These are phyloP conservation scores for Protea cynaroides DNA, from an alignment of 164 flowering plant species.

Conservation along the genomic window DNA sequence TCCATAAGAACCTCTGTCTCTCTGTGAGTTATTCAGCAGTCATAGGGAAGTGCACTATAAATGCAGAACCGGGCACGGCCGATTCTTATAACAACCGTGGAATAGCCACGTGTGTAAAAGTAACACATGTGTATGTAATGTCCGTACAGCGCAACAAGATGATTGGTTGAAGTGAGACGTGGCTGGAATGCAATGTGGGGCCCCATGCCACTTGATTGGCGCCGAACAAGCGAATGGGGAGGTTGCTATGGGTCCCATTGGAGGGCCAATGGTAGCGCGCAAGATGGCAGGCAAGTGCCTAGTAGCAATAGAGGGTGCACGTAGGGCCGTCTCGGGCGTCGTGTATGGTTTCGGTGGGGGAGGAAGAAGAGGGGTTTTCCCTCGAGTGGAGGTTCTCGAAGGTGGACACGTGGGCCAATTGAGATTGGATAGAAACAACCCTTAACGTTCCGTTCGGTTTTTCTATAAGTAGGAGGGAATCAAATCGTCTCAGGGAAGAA, in stretches of 20 bases:
- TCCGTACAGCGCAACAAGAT: slow-evolving; percentile 19
- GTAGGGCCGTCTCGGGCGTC: too few species aligned
- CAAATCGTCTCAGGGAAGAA: too few species aligned
- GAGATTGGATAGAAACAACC: slow-evolving; percentile 8
- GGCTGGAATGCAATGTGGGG: slow-evolving; percentile 15
- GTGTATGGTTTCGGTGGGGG: too few species aligned
- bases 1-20: not conserved
- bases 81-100: slow-evolving; percentile 13
- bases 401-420: slow-evolving; percentile 28
- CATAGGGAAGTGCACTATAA: too few species aligned
- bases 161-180: slow-evolving; percentile 41
- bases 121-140: slow-evolving; percentile 22
- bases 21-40: too few species aligned
- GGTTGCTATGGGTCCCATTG: slow-evolving; percentile 19
- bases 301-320: slow-evolving; percentile 13
- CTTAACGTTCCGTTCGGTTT: slow-evolving; percentile 2
- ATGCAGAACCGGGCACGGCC: not conserved
- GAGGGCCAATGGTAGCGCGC: slow-evolving; percentile 19
- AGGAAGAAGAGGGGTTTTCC: too few species aligned
- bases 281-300: slow-evolving; percentile 15
- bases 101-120: slow-evolving; percentile 28
- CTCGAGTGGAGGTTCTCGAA: slow-evolving; percentile 25
- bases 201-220: slow-evolving; percentile 18
- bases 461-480: slow-evolving; percentile 12
- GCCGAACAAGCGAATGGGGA: not conserved